Base-by-base conservation (phyloP, 257 asterid genomes). In the Nyctanthes arbortristis region DNA sequence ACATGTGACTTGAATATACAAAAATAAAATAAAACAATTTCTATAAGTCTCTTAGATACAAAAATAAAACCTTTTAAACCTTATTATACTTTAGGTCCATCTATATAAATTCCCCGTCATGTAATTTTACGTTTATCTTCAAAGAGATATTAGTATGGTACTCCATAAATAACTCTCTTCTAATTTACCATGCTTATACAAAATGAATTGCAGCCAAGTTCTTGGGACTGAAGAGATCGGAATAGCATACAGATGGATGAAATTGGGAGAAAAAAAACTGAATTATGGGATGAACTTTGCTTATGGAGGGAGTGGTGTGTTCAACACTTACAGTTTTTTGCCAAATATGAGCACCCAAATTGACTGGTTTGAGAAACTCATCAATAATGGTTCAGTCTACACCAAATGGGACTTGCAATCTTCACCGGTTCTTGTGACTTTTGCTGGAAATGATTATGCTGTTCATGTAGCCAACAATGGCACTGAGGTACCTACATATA, bases 221-320 rank as follows among this genome's bases (percentile, higher is more conserved):
- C 78, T 56, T 89, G 74, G 90, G 95, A 61, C 35, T 91, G 14
- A 86, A 80, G 68, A 70, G 96, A 34, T 97, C 99, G n/a, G n/a
- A 2, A 5, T 86, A 3, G 87, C 97, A 2, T 85, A 83, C 73
- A 68, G 66, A 76, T 87, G 90, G 96, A 83, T 76, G 78, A 88
- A 86, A 61, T 54, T 75, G 66, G 96, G 76, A 2, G 75, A 78
- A 0, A 75, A 82, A 14, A 79, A 77, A 31, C 0, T 88, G 68
- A 43, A 20, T 11, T 59, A 80, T 40, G 99, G 99, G 11, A 20
- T 93, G 77, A 89, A 93, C 82, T 93, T 91, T 30, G 99, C 99
- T 0, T 89, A 80, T 34, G 99, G 99, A 65, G 99, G 99, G 37
- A 93, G 93, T 32, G 99, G 99, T 0, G 99, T 93, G 4, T 93